Base-by-base conservation (phyloP, 2,329 filamentous ascomycete genomes). In the Neurospora sp. region DNA sequence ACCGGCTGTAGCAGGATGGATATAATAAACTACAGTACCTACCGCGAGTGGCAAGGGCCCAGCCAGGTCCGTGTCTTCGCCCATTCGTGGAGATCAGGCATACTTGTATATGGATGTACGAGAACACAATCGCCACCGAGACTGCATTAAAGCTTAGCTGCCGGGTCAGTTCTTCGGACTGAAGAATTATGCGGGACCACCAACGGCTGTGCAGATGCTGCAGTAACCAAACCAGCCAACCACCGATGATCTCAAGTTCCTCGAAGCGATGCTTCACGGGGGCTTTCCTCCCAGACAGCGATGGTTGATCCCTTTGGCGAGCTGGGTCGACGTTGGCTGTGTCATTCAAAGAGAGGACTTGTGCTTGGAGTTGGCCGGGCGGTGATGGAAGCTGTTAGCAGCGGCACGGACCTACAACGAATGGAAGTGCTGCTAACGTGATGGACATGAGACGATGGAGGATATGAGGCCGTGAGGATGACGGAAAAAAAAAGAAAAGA, bases 111-210 rank as follows among this genome's bases (percentile, higher is more conserved):
- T 43, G 41, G 8, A 43, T 43, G n/a, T 43, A 43, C 8, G 41
- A 19, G n/a, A 11, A 19, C 8, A 43, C 4, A 43, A 10, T 43
- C 1, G n/a, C 8, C 17, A 43, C 8, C 41, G 10, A 19, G 41
- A n/a, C 17, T 43, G 41, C 41, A 43, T n/a, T 10, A 43, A n/a
- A 10, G 17, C 17, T 43, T 41, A 3, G 1, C 8, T 28, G 28
- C 28, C 4, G 28, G 3, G 8, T 6, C 38, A 39, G 1, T 41
- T 17, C 17, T 41, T 17, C 17, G 17, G 15, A n/a, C 8, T 43
- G 0, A 41, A 0, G 0, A 10, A n/a, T 1, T 6, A 4, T n/a
- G 17, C 40, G 3, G 3, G n/a, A 3, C 3, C 1, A 41, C 17
- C 40, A n/a, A 8, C 17, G 17, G 40, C 17, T 43, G 15, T n/a